Percentiles rank a stretch among this genome's conserved stretches.
These are phyloP conservation scores for Sporodiniella umbellata DNA, from an alignment of 371 early-diverging fungal genomes.

Conservation along the genomic window DNA sequence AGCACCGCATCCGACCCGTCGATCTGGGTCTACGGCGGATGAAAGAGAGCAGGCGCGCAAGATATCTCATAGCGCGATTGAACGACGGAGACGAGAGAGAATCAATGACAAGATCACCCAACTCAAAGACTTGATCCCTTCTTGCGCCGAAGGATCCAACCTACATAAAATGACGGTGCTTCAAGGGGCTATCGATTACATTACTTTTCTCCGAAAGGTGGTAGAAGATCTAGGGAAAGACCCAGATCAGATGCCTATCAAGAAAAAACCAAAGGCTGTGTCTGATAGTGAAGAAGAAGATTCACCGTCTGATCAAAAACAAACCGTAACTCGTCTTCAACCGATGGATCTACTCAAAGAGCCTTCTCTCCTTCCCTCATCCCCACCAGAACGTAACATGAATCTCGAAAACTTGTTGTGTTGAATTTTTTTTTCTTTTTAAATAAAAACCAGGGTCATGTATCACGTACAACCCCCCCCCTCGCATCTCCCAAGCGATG, in stretches of 20 bases:
- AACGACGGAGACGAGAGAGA: constrained; percentile 71
- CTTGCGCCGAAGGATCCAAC: constrained; percentile 59
- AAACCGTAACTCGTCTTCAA: constrained; percentile 6
- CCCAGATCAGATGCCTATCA: neutral
- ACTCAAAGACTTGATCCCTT: constrained; percentile 44
- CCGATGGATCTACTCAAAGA: constrained; percentile 15
- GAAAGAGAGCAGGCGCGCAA: constrained; percentile 57
- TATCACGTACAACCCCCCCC: neutral
- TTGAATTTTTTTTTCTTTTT: constrained; percentile 2
- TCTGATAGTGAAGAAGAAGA: too few relatives aligned
- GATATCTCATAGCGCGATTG: constrained; percentile 75
- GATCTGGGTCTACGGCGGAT: constrained; percentile 25
- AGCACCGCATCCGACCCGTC: constrained; percentile 8
- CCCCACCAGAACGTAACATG: constrained; percentile 16
- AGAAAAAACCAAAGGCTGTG: neutral
- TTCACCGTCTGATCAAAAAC: too few relatives aligned
- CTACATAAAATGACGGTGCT: constrained; percentile 73
- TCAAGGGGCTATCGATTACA: constrained; percentile 73
- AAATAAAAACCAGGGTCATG: too few relatives aligned
- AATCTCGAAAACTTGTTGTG: constrained; percentile 22
- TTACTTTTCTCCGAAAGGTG: constrained; percentile 41
- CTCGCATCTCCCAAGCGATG: too few relatives aligned
- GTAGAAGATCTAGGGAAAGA: constrained; percentile 6
- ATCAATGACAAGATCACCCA: constrained; percentile 68
- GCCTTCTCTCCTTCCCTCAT: neutral